Conservation (phyloP, 1,139 yeast genomes). For the Scheffersomyces segobiensis region DNA sequence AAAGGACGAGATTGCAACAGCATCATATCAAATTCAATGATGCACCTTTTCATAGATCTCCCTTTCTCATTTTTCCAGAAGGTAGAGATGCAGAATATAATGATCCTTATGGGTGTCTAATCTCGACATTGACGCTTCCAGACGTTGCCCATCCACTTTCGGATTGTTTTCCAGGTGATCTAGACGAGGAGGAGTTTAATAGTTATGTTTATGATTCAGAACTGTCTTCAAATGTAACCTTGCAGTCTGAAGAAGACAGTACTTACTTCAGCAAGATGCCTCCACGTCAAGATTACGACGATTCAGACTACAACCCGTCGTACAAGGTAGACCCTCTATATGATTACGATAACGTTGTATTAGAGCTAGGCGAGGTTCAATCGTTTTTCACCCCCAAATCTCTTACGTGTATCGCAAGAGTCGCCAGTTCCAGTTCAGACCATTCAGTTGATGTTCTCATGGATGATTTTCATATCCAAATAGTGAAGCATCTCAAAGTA, state of each 20-base stretch:
- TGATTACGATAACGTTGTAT: slow-evolving; percentile 56
- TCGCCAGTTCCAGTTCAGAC: slow-evolving; percentile 35
- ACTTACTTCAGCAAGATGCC: slow-evolving; percentile 10
- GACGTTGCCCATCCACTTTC: slow-evolving; percentile 61
- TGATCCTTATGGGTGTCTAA: slow-evolving; percentile 50
- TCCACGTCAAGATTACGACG: slow-evolving; percentile 41
- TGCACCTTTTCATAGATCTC: slow-evolving; percentile 77
- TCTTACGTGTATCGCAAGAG: slow-evolving; percentile 25
- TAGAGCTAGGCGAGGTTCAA: slow-evolving; percentile 50
- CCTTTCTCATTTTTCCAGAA: slow-evolving; percentile 62
- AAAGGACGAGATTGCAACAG: slow-evolving; percentile 56
- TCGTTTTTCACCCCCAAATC: slow-evolving; percentile 41
- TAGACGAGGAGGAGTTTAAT: neutral
- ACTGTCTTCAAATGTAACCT: neutral
- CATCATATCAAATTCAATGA: slow-evolving; percentile 70
- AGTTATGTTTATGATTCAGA: neutral
- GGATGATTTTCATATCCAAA: slow-evolving; percentile 67
- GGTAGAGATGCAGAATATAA: slow-evolving; percentile 45
- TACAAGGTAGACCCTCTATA: slow-evolving; percentile 39
- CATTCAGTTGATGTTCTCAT: slow-evolving; percentile 48
- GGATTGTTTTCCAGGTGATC: neutral
- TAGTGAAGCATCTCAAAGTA: slow-evolving; percentile 44
- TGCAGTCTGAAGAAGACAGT: slow-evolving; percentile 8
- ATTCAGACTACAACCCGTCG: slow-evolving; percentile 46
- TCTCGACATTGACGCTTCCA: slow-evolving; percentile 67